Evolutionary conservation across 768 basidiomycete species (phyloP).

Genomic region (Porpolomopsis calyptriformis): DNA sequence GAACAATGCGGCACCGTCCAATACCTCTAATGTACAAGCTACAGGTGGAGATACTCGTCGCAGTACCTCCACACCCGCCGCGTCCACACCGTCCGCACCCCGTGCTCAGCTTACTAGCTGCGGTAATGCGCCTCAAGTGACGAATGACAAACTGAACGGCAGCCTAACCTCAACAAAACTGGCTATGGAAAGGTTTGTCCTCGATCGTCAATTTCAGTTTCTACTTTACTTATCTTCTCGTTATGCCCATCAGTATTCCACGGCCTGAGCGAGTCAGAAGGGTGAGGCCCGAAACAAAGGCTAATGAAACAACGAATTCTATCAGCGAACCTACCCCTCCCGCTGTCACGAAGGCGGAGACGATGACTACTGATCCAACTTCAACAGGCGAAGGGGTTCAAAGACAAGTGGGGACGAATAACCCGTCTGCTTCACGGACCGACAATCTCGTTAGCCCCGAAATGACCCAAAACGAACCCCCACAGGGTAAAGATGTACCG

Average conservation of each 20-base stretch:
- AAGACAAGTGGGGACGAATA: constrained; percentile 2
- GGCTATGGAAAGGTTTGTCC: constrained; percentile 54
- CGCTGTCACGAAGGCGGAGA: constrained; percentile 1
- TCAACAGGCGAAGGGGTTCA: not conserved
- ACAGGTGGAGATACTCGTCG: constrained; percentile 29
- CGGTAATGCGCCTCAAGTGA: constrained; percentile 16
- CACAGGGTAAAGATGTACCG: not conserved
- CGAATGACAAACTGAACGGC: constrained; percentile 17
- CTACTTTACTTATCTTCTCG: not conserved
- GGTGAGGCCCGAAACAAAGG: constrained; percentile 31
- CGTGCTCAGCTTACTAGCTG: constrained; percentile 40
- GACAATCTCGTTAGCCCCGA: constrained; percentile 16
- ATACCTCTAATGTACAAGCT: constrained; percentile 28
- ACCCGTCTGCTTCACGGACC: constrained; percentile 16
- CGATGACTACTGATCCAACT: constrained; percentile 10
- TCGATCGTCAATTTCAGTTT: not conserved
- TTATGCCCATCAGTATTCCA: constrained; percentile 67
- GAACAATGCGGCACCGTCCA: constrained; percentile 25
- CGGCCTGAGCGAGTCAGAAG: constrained; percentile 74
- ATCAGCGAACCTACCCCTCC: not conserved
- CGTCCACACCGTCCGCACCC: constrained; percentile 44
- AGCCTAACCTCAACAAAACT: constrained; percentile 39
- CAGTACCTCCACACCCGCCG: constrained; percentile 21
- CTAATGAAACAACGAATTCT: constrained; percentile 26
- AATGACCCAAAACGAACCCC: not conserved